Conservation (phyloP, 179 eudicot species). For the Silene noctiflora region DNA sequence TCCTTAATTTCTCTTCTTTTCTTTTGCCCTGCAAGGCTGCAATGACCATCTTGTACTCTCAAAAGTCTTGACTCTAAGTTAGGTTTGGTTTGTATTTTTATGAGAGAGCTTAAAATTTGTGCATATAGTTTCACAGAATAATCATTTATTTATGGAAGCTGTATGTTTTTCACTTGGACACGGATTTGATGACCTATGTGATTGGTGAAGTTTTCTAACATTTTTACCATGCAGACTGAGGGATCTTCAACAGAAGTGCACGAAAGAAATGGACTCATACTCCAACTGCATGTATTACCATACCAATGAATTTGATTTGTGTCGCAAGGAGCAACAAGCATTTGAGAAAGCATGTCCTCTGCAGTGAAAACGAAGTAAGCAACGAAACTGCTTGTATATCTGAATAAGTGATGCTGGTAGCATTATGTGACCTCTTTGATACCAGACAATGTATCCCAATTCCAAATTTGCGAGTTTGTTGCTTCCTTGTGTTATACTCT, state of each 20-base stretch:
- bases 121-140: no score
- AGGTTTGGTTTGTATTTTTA: no score
- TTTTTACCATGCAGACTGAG: conserved; percentile 45
- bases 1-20: no score
- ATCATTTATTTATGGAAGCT: no score
- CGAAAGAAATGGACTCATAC: conserved; percentile 78
- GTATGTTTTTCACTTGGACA: no score
- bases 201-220: background rate
- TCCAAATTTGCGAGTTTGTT: background rate
- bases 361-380: conserved; percentile 22
- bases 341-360: conserved; percentile 82
- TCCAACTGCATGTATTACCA: conserved; percentile 79
- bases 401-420: conserved; percentile 6
- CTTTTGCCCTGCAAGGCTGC: no score
- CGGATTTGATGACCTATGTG: background rate
- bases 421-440: background rate
- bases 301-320: conserved; percentile 82
- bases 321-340: conserved; percentile 79
- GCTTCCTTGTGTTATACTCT: conserved; percentile 1
- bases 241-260: conserved; percentile 77
- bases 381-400: background rate
- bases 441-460: conserved; percentile 1
- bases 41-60: no score
- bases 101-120: no score
- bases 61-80: no score